A percentile compares a stretch with the other conserved stretches of the same genome.
These are phyloP conservation scores for Trichoderma sp. DNA, from an alignment of 2,329 filamentous ascomycete genomes.

Conservation along the genomic window DNA sequence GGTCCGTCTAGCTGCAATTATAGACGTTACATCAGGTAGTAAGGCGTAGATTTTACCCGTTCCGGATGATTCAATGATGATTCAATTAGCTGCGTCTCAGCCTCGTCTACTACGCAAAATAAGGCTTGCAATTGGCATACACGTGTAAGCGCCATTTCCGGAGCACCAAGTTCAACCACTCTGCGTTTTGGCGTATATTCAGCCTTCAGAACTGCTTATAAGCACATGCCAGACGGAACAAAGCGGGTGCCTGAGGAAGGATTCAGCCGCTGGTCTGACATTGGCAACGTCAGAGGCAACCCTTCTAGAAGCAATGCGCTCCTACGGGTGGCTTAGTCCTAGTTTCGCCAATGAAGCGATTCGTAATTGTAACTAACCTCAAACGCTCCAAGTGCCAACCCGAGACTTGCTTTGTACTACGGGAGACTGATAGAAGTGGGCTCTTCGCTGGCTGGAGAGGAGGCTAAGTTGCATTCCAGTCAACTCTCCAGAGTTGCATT, in stretches of 20 bases:
- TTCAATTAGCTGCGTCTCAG: background rate
- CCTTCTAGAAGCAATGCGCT: background rate
- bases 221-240: background rate
- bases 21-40: background rate
- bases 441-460: background rate
- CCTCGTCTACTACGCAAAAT: background rate
- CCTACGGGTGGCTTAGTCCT: background rate
- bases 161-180: background rate
- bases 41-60: background rate
- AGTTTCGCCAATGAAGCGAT: background rate
- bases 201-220: background rate
- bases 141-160: background rate
- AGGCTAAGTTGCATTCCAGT: background rate
- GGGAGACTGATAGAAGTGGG: background rate
- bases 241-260: background rate
- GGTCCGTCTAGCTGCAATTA: background rate
- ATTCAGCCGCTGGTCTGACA: background rate
- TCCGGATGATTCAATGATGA: too few relatives aligned
- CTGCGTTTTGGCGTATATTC: background rate
- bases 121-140: background rate
- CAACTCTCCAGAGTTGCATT: background rate
- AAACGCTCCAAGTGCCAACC: background rate
- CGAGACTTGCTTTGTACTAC: background rate
- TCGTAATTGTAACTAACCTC: background rate
- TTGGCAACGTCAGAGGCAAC: background rate